Conservation (phyloP, 495 filamentous ascomycete genomes). For the Neurospora discreta region DNA sequence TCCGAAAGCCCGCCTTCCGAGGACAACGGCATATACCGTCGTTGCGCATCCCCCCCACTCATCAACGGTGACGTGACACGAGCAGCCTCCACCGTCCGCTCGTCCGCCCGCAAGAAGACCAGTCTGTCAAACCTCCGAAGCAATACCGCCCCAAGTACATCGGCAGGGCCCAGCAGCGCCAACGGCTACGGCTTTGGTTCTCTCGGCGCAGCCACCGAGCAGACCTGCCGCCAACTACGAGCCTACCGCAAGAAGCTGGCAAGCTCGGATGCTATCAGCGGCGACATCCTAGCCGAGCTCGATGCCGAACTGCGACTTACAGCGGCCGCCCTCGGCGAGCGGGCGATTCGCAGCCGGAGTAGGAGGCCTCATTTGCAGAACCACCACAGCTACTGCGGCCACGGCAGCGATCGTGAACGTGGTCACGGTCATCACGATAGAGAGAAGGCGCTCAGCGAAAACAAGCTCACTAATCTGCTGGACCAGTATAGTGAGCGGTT, state of each 20-base stretch:
- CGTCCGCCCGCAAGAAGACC: slow-evolving; percentile 20
- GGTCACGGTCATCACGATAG: not conserved
- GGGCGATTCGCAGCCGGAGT: slow-evolving; percentile 34
- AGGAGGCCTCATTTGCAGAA: not conserved
- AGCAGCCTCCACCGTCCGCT: not conserved
- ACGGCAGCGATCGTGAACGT: not conserved
- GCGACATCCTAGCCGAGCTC: slow-evolving; percentile 59
- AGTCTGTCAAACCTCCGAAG: slow-evolving; percentile 7
- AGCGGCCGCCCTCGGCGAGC: slow-evolving; percentile 53
- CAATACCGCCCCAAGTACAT: not conserved
- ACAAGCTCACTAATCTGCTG: slow-evolving; percentile 48
- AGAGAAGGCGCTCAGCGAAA: slow-evolving; percentile 41
- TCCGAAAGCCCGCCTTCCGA: slow-evolving; percentile 36
- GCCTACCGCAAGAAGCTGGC: slow-evolving; percentile 75
- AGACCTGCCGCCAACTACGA: slow-evolving; percentile 65
- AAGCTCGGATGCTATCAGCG: slow-evolving; percentile 48
- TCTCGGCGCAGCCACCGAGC: slow-evolving; percentile 66
- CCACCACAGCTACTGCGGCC: not conserved
- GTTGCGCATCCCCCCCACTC: slow-evolving; percentile 35
- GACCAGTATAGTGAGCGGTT: slow-evolving; percentile 64
- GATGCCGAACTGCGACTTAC: slow-evolving; percentile 74
- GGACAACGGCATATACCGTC: slow-evolving; percentile 47
- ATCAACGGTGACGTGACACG: slow-evolving; percentile 35
- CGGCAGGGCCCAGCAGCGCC: not conserved
- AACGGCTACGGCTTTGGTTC: slow-evolving; percentile 44